Evolutionary conservation across 163 green algal species (phyloP), one percentile per base, ranked within the genome.

Genomic region (Scenedesmus sp.): DNA sequence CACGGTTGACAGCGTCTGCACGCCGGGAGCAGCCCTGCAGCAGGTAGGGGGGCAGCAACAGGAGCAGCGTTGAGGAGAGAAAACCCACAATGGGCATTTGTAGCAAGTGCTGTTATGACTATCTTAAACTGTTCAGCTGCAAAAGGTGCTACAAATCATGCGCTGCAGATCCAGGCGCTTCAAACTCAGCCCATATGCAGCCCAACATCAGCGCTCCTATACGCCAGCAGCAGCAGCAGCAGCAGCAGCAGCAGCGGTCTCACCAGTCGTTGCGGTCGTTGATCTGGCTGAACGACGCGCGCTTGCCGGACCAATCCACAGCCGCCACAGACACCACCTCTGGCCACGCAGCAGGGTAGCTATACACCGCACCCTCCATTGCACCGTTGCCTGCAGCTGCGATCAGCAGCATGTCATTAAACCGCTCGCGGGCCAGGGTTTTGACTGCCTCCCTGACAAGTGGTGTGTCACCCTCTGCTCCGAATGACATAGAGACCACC

Each of bases 401-500:
- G 10, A 91, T 16, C 8, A 86, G 82, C 23, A 91, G 23, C 34
- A 91, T 60, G n/a, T 91, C 87, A 23, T n/a, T 79, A 13, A 52
- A 79, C 20, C 87, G 82, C 60, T 54, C n/a, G 12, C 18, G 1
- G 10, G 73, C 73, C 3, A 86, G 62, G 15, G 12, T 34, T 52
- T 66, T 54, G 34, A 91, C 46, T 4, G 87, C 87, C 23, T 91
- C 56, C 23, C 16, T 23, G 9, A 91, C 87, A 46, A 62, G n/a
- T 1, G 55, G 56, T 9, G 82, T 64, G 23, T 76, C 26, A 12
- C 73, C 87, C 7, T 52, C 64, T 12, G 46, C 87, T 2, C 87
- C 87, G 7, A 91, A 55, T 3, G 87, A 91, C 87, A 91, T 91
- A 23, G 70, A 86, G 18, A 91, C 57, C 2, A 91, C 73, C 55